These are phyloP conservation scores for Simplicillium sp. DNA, from an alignment of 2,329 filamentous ascomycete genomes.

Conservation along the genomic window DNA sequence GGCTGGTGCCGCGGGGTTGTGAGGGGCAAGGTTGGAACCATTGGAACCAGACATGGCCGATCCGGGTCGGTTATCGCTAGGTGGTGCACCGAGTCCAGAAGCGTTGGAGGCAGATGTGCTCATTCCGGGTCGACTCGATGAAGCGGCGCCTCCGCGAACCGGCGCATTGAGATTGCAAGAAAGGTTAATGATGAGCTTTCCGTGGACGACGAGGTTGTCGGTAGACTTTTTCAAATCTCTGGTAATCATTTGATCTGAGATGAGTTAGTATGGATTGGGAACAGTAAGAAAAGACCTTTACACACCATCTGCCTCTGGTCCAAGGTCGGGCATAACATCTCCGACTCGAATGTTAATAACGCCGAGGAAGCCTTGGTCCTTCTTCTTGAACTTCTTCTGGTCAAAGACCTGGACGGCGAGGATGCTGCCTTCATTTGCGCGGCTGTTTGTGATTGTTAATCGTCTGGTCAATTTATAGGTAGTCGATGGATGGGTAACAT, in stretches of 20 bases:
- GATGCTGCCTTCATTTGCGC: slow-evolving; percentile 89
- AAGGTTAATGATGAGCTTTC: slow-evolving; percentile 92
- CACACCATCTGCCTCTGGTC: slow-evolving; percentile 83
- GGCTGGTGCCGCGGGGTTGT: slow-evolving; percentile 29
- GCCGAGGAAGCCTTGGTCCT: slow-evolving; percentile 96
- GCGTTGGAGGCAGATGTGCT: slow-evolving; percentile 3
- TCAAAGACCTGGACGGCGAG: slow-evolving; percentile 97
- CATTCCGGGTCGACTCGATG: slow-evolving; percentile 29
- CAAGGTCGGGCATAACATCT: slow-evolving; percentile 77
- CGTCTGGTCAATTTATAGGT: not conserved
- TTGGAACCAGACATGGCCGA: slow-evolving; percentile 44
- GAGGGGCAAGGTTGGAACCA: slow-evolving; percentile 29
- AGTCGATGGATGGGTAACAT: slow-evolving; percentile 26
- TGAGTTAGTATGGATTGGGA: slow-evolving; percentile 11
- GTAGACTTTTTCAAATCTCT: slow-evolving; percentile 95
- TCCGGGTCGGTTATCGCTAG: slow-evolving; percentile 37
- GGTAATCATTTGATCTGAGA: slow-evolving; percentile 93
- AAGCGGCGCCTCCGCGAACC: slow-evolving; percentile 40
- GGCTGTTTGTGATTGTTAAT: slow-evolving; percentile 40
- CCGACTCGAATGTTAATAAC: slow-evolving; percentile 96
- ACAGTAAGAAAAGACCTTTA: slow-evolving; percentile 11
- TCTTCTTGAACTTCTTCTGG: slow-evolving; percentile 99
- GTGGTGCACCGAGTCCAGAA: slow-evolving; percentile 29
- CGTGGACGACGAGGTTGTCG: slow-evolving; percentile 94
- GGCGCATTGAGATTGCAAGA: slow-evolving; percentile 79